phyloP scores from a whole-genome alignment of 352 stramenopile genomes.

The Saprolegnia diclina region DNA sequence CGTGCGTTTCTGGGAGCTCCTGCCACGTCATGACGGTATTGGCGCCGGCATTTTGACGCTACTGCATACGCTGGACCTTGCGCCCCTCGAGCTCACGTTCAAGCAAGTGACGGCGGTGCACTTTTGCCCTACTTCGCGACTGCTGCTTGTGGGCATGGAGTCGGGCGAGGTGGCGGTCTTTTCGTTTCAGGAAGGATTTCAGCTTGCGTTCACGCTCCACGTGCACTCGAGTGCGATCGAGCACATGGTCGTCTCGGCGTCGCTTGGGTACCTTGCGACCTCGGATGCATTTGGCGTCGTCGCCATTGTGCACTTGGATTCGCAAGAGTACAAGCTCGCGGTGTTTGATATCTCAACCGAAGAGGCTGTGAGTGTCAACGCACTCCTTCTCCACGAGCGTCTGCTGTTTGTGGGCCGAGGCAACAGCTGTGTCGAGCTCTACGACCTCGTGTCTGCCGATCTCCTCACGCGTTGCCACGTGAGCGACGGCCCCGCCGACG shows the following conservation, averaged over 20 bases:
- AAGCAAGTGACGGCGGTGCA: constrained; percentile 40
- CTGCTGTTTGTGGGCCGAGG: constrained; percentile 65
- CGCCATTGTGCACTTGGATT: constrained; percentile 46
- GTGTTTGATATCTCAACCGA: constrained; percentile 46
- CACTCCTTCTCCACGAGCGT: constrained; percentile 39
- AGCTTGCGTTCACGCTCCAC: constrained; percentile 46
- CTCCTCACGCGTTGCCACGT: background rate
- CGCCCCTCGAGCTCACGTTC: constrained; percentile 33
- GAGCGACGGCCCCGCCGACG: background rate
- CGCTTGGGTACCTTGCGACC: constrained; percentile 46
- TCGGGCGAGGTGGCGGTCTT: constrained; percentile 53
- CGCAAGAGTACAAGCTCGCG: constrained; percentile 49
- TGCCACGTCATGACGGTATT: constrained; percentile 38
- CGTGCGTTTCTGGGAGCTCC: constrained; percentile 60
- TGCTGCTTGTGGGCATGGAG: constrained; percentile 46
- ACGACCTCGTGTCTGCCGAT: constrained; percentile 49
- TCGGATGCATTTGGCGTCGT: constrained; percentile 54
- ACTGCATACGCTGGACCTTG: constrained; percentile 47
- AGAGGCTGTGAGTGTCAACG: constrained; percentile 51
- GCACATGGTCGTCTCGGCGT: constrained; percentile 42
- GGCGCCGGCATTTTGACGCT: constrained; percentile 54
- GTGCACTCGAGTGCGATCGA: constrained; percentile 54
- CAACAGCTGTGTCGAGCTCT: constrained; percentile 67
- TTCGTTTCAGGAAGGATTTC: constrained; percentile 38
- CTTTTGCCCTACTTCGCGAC: constrained; percentile 45